A percentile compares a stretch with the other conserved stretches of the same genome.
These are phyloP conservation scores for Aspergillus unguis DNA, from an alignment of 2,329 filamentous ascomycete genomes.

Conservation along the genomic window DNA sequence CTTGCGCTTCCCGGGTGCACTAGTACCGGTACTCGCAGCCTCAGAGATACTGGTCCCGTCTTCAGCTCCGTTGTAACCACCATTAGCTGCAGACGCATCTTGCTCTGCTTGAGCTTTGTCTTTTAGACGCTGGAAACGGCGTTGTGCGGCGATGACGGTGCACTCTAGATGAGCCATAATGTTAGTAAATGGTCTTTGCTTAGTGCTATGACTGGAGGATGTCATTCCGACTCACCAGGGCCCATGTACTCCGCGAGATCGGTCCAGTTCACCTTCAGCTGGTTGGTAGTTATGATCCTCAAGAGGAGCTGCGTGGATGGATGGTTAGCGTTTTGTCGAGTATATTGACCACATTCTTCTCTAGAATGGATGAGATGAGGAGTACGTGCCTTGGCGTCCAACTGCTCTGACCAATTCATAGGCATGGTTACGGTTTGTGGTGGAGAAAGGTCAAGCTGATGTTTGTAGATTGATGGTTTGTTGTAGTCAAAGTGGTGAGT, in stretches of 20 bases:
- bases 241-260: conserved; percentile 25
- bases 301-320: conserved; percentile 20
- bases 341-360: too few species aligned
- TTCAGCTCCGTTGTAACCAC: neutral
- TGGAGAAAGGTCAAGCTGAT: too few species aligned
- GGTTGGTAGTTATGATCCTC: conserved; percentile 18
- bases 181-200: neutral
- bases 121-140: conserved; percentile 22
- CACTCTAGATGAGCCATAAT: conserved; percentile 16
- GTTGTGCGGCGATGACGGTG: conserved; percentile 22
- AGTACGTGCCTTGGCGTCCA: conserved; percentile 25
- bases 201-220: neutral
- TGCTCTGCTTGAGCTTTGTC: conserved; percentile 9
- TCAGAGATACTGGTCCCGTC: neutral
- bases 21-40: neutral
- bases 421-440: conserved; percentile 20
- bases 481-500: too few species aligned
- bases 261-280: conserved; percentile 18
- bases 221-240: conserved; percentile 12
- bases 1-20: conserved; percentile 9
- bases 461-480: too few species aligned
- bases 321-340: too few species aligned
- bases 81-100: neutral
- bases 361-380: neutral
- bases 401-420: conserved; percentile 27